phyloP scores from a whole-genome alignment of 202 grass and related monocot genomes.

The Zoysia matrella region DNA sequence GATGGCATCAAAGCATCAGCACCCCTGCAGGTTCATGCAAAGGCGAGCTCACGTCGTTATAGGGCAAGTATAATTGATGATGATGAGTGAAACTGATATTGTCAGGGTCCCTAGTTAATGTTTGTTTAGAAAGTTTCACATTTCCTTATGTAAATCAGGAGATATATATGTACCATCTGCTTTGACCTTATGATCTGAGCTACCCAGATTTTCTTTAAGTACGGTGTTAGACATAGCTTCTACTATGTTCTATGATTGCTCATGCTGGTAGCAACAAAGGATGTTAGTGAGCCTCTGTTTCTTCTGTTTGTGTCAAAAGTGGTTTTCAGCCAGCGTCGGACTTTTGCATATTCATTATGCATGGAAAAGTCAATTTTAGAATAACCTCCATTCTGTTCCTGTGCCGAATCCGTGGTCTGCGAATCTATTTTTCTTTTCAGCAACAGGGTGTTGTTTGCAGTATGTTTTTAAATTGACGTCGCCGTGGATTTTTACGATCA shows the following conservation, averaged over 20 bases:
- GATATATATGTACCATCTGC: slow-evolving; percentile 12
- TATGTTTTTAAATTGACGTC: no score
- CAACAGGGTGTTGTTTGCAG: no score
- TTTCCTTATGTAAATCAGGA: slow-evolving; percentile 29
- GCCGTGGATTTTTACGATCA: no score
- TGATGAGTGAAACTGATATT: slow-evolving; percentile 41
- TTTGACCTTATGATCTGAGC: slow-evolving; percentile 42
- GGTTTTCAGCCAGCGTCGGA: no score
- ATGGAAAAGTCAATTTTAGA: no score
- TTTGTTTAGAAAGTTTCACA: slow-evolving; percentile 32
- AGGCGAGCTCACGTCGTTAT: slow-evolving; percentile 47
- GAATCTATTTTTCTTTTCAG: no score
- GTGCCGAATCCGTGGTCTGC: no score
- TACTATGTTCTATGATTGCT: slow-evolving; percentile 10
- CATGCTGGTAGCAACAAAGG: not conserved
- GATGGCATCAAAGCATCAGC: slow-evolving; percentile 43
- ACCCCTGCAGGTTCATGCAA: slow-evolving; percentile 37
- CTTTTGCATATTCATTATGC: no score
- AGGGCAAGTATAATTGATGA: slow-evolving; percentile 47
- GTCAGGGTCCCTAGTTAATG: not conserved
- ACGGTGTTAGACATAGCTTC: not conserved
- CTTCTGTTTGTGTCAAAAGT: no score
- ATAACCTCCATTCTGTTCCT: no score
- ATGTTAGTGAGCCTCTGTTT: not conserved
- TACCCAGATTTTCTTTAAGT: slow-evolving; percentile 6